Evolutionary conservation across 805 yeast genomes (phyloP).

Genomic region (Zygosaccharomyces gambellarensis): DNA sequence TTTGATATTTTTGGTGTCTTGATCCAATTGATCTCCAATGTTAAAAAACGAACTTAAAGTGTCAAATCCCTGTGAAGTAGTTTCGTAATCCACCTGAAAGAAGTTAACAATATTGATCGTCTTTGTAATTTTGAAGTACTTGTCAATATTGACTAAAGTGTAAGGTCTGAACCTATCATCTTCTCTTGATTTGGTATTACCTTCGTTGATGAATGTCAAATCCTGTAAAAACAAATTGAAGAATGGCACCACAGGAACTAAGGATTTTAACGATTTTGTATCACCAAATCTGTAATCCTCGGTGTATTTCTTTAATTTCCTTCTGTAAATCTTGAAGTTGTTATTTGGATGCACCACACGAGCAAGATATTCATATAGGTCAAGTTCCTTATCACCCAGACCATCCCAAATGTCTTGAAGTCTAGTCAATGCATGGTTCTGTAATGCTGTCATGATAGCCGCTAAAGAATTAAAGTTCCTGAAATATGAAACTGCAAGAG

Average conservation of each 20-base stretch:
- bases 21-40: slow-evolving; percentile 22
- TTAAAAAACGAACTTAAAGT: slow-evolving; percentile 28
- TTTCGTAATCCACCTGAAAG: slow-evolving; percentile 56
- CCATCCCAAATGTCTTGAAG: slow-evolving; percentile 55
- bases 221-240: slow-evolving; percentile 72
- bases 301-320: slow-evolving; percentile 53
- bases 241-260: slow-evolving; percentile 69
- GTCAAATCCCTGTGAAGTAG: slow-evolving; percentile 14
- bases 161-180: slow-evolving; percentile 47
- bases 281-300: slow-evolving; percentile 31
- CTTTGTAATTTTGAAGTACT: slow-evolving; percentile 61
- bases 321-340: slow-evolving; percentile 65
- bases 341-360: slow-evolving; percentile 71
- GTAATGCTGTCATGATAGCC: slow-evolving; percentile 71
- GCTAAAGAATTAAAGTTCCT: slow-evolving; percentile 76
- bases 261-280: slow-evolving; percentile 19
- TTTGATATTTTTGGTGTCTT: slow-evolving; percentile 29
- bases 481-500: slow-evolving; percentile 65
- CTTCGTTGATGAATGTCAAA: slow-evolving; percentile 74
- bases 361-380: slow-evolving; percentile 57
- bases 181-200: slow-evolving; percentile 64
- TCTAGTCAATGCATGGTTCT: slow-evolving; percentile 65
- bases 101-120: slow-evolving; percentile 63
- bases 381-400: slow-evolving; percentile 54
- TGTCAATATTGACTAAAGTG: slow-evolving; percentile 64